These are phyloP conservation scores for Phlyctochytrium planicorne DNA, from an alignment of 192 early-diverging fungal species.

Conservation along the genomic window DNA sequence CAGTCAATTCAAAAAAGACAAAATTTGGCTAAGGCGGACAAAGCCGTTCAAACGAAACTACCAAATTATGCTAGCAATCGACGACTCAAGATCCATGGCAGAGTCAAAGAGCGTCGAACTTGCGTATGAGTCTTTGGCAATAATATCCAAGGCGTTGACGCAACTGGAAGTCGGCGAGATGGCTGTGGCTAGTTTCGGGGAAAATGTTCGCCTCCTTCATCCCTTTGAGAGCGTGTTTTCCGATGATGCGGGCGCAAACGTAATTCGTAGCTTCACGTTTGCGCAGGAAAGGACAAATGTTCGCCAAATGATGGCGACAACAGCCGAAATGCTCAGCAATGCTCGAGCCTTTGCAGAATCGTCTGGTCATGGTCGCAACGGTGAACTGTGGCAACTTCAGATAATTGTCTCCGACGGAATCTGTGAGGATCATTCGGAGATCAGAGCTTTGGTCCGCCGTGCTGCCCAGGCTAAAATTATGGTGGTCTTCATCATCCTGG, in stretches of 20 bases:
- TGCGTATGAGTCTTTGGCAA: conserved; percentile 89
- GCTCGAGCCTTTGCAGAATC: conserved; percentile 51
- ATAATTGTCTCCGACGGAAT: conserved; percentile 96
- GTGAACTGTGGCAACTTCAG: conserved; percentile 94
- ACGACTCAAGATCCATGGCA: conserved; percentile 98
- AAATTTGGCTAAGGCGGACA: conserved; percentile 98
- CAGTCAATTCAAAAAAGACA: conserved; percentile 98
- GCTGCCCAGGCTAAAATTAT: conserved; percentile 87
- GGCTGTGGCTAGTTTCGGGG: conserved; percentile 87
- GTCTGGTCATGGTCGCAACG: conserved; percentile 16
- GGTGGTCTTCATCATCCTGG: conserved; percentile 95
- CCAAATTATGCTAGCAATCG: conserved; percentile 96
- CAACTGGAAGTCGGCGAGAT: conserved; percentile 96
- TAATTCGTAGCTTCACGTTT: conserved; percentile 90
- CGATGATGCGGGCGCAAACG: conserved; percentile 83
- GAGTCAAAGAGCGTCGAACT: conserved; percentile 84
- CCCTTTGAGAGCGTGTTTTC: conserved; percentile 93
- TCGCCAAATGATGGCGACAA: conserved; percentile 80
- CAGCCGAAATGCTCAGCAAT: conserved; percentile 75
- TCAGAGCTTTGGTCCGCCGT: conserved; percentile 78
- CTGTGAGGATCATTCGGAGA: conserved; percentile 87
- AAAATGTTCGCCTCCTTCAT: conserved; percentile 82
- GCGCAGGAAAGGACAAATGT: conserved; percentile 85
- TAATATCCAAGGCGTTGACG: conserved; percentile 87
- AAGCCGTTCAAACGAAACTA: conserved; percentile 96